phyloP scores from a whole-genome alignment of 352 stramenopile species.

The Globisporangium spinosum region DNA sequence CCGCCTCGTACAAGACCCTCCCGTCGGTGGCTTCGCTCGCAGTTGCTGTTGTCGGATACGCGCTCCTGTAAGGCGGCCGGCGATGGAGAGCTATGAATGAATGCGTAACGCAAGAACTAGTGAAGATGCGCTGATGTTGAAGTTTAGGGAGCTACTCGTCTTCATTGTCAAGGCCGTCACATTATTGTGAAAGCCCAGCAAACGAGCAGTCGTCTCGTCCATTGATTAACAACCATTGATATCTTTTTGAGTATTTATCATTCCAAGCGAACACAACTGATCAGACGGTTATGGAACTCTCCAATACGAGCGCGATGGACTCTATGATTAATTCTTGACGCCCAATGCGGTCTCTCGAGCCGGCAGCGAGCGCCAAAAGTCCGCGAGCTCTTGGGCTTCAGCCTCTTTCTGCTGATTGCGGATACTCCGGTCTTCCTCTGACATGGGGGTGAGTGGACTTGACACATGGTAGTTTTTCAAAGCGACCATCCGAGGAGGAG shows the following conservation, averaged over 20 bases:
- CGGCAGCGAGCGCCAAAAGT: slow-evolving; percentile 9
- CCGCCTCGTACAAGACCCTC: background rate
- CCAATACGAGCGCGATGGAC: background rate
- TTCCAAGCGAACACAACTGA: background rate
- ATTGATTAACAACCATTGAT: background rate
- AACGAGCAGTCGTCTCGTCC: background rate
- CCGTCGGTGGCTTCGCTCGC: background rate
- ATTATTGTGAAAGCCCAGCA: background rate
- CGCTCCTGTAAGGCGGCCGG: background rate
- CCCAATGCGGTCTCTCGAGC: background rate
- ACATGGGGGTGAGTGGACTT: background rate
- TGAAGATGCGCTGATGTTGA: background rate
- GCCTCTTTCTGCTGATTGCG: background rate
- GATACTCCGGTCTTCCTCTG: background rate
- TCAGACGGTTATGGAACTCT: background rate
- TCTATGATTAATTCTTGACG: background rate
- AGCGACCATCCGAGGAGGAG: background rate
- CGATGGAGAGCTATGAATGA: background rate
- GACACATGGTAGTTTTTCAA: background rate
- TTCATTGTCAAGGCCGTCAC: background rate
- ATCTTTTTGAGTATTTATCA: background rate
- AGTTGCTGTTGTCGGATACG: slow-evolving; percentile 1
- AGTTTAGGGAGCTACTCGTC: background rate
- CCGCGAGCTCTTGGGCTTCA: background rate
- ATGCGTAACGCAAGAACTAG: background rate